A percentile compares a stretch with the other conserved stretches of the same genome.
Evolutionary conservation across 352 stramenopile species (phyloP).

Genomic region (Globisporangium acanthophoron): DNA sequence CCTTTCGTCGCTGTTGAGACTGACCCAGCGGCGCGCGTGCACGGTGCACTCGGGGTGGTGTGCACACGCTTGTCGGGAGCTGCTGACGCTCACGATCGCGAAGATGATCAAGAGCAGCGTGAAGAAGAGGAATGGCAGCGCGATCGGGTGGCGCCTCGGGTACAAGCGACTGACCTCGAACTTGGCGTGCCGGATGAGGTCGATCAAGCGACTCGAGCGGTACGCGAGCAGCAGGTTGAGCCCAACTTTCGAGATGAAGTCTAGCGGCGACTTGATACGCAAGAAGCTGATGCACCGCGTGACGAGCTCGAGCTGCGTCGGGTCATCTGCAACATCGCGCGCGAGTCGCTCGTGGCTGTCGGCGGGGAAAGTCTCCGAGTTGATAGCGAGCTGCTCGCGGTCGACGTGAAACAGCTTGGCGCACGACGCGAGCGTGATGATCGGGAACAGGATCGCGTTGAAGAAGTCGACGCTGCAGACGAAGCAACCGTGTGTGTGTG

Average conservation of each 20-base stretch:
- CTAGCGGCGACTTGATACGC: constrained; percentile 14
- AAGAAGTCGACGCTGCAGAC: constrained; percentile 25
- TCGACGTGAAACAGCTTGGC: constrained; percentile 27
- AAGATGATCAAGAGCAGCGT: constrained; percentile 6
- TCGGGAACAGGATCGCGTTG: constrained; percentile 25
- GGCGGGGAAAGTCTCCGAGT: constrained; percentile 23
- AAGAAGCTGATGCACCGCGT: constrained; percentile 11
- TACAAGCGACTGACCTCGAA: constrained; percentile 4
- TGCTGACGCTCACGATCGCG: constrained; percentile 14
- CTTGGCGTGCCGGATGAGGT: constrained; percentile 10
- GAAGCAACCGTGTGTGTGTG: neutral
- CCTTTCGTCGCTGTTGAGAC: constrained; percentile 4
- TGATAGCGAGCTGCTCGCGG: constrained; percentile 23
- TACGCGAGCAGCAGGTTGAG: constrained; percentile 12
- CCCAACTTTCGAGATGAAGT: constrained; percentile 14
- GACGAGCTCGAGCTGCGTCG: constrained; percentile 15
- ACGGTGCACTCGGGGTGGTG: constrained; percentile 5
- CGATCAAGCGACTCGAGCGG: constrained; percentile 9
- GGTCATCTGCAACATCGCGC: constrained; percentile 19
- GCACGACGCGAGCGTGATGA: constrained; percentile 27
- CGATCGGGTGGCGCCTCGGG: constrained; percentile 9
- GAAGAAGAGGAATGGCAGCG: constrained; percentile 9
- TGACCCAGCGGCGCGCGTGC: constrained; percentile 9
- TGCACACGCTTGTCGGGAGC: constrained; percentile 7
- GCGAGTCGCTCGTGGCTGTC: constrained; percentile 24